phyloP scores from a whole-genome alignment of 495 filamentous ascomycete genomes.

The Lentithecium fluviatile region DNA sequence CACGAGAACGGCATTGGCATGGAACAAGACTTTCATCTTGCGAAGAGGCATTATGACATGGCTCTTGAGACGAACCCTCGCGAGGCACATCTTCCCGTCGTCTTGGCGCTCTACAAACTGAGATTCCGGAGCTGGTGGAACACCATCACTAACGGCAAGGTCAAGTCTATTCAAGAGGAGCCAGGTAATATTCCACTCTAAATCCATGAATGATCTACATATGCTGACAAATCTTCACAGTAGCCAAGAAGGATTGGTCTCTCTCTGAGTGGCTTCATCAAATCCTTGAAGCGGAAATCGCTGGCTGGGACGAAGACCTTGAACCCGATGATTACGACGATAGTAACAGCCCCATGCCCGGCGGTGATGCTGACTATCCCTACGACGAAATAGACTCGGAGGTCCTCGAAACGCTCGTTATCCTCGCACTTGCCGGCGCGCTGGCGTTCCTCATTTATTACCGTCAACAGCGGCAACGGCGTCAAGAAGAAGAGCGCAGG shows the following conservation, averaged over 20 bases:
- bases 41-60: conserved; percentile 92
- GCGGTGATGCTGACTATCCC: conserved; percentile 60
- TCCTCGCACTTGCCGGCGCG: conserved; percentile 71
- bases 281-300: conserved; percentile 73
- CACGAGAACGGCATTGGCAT: conserved; percentile 95
- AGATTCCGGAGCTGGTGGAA: conserved; percentile 89
- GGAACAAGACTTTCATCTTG: conserved; percentile 93
- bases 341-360: conserved; percentile 40
- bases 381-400: conserved; percentile 70
- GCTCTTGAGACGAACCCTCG: conserved; percentile 78
- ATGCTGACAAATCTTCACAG: conserved; percentile 43
- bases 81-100: conserved; percentile 93
- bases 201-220: background rate
- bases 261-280: conserved; percentile 79
- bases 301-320: conserved; percentile 52
- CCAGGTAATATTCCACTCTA: conserved; percentile 60
- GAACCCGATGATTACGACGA: conserved; percentile 54
- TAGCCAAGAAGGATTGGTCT: conserved; percentile 67
- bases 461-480: conserved; percentile 62
- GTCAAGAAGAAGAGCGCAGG: conserved; percentile 47
- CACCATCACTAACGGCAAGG: conserved; percentile 77
- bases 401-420: conserved; percentile 79
- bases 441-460: conserved; percentile 80
- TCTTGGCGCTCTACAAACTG: conserved; percentile 82
- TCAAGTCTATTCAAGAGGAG: conserved; percentile 88